phyloP scores from a whole-genome alignment of 345 rosid genomes.

The Arabis hirsuta region DNA sequence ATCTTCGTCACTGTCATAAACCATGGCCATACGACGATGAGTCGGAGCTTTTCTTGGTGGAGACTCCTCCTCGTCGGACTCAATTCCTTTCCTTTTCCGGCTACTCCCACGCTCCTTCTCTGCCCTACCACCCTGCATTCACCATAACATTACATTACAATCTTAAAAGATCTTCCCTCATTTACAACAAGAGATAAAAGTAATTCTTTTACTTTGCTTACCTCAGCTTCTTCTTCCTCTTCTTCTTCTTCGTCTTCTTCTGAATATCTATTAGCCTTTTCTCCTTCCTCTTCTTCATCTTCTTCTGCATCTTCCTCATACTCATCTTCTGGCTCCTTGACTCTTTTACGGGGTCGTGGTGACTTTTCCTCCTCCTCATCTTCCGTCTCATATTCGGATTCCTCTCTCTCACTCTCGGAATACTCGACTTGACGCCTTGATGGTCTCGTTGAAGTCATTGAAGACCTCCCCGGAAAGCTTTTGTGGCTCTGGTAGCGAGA shows the following conservation, averaged over 20 bases:
- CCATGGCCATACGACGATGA: conserved; percentile 85
- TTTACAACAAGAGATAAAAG: not conserved
- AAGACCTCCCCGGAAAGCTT: conserved; percentile 68
- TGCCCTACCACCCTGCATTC: conserved; percentile 63
- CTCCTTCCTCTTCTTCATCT: conserved; percentile 56
- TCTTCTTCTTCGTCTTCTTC: conserved; percentile 78
- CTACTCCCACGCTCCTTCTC: conserved; percentile 57
- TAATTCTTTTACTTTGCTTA: conserved; percentile 35
- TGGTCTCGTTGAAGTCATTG: conserved; percentile 54
- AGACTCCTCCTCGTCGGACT: conserved; percentile 93
- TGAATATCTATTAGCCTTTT: conserved; percentile 60
- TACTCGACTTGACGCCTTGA: conserved; percentile 73
- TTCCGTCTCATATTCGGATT: conserved; percentile 94
- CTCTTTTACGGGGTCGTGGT: conserved; percentile 53
- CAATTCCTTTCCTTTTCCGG: conserved; percentile 75
- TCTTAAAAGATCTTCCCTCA: conserved; percentile 16
- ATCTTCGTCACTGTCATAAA: conserved; percentile 92
- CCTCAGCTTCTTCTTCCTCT: conserved; percentile 56
- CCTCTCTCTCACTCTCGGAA: conserved; percentile 92
- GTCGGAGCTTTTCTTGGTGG: conserved; percentile 74
- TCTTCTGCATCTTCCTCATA: conserved; percentile 88
- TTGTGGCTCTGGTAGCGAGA: conserved; percentile 60
- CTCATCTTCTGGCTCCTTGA: conserved; percentile 76
- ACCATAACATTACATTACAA: conserved; percentile 16
- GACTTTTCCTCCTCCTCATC: conserved; percentile 72